phyloP scores from a whole-genome alignment of 768 basidiomycete genomes.

The Harrya chromipes region DNA sequence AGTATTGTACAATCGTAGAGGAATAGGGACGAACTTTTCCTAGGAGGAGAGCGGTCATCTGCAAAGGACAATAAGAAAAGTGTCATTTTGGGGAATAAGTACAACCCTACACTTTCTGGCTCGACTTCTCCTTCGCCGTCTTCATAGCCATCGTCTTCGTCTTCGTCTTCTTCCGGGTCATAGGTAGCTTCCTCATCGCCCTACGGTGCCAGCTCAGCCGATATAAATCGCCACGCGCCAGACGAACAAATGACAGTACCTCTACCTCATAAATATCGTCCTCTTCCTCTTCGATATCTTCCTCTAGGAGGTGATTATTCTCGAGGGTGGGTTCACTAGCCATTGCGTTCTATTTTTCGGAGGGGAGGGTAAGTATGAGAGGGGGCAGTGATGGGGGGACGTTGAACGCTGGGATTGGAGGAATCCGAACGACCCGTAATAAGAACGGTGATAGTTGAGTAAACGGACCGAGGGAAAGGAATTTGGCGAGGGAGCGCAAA shows the following conservation, averaged over 20 bases:
- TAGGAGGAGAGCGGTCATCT: constrained; percentile 27
- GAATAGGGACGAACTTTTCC: constrained; percentile 12
- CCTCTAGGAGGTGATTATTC: neutral
- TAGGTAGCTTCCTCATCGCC: constrained; percentile 17
- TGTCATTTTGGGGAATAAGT: neutral
- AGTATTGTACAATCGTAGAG: neutral
- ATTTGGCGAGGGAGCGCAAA: neutral
- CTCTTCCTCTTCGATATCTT: constrained; percentile 19
- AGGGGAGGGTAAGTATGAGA: neutral
- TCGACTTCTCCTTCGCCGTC: neutral
- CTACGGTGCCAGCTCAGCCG: constrained; percentile 6
- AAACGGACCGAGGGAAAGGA: constrained; percentile 11
- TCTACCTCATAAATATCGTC: constrained; percentile 27
- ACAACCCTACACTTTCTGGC: constrained; percentile 11
- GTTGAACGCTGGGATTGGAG: constrained; percentile 1
- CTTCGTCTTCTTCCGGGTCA: constrained; percentile 17
- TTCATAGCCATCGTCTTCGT: constrained; percentile 10
- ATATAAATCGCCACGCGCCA: neutral
- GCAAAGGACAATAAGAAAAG: constrained; percentile 3
- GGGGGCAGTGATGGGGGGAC: neutral
- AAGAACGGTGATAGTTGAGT: constrained; percentile 4
- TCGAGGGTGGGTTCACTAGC: constrained; percentile 13
- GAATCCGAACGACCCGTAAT: constrained; percentile 4
- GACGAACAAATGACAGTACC: constrained; percentile 10
- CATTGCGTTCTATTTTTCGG: constrained; percentile 14